Percentiles rank a stretch among this genome's conserved stretches.
These are phyloP conservation scores for Westerdykella ornata DNA, from an alignment of 2,329 filamentous ascomycete species.

Conservation along the genomic window DNA sequence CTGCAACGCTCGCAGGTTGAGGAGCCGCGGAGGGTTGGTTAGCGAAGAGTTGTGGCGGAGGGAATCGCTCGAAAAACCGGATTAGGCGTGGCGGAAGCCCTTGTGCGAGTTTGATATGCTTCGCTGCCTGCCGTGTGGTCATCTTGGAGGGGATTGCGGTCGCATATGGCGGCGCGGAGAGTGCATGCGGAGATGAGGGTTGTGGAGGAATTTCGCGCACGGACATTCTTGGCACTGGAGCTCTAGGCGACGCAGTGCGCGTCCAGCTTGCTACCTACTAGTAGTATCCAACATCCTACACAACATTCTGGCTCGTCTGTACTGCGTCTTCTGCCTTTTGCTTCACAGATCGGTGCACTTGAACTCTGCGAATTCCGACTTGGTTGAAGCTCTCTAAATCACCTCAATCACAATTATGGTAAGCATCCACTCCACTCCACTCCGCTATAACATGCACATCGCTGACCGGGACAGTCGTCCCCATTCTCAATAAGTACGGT, in stretches of 20 bases:
- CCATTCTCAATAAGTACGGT: constrained; percentile 88
- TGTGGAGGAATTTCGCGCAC: not conserved
- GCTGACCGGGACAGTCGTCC: constrained; percentile 58
- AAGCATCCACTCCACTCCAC: constrained; percentile 18
- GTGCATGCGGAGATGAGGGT: constrained; percentile 2
- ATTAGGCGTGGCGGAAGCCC: constrained; percentile 70
- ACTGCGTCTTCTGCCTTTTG: constrained; percentile 1
- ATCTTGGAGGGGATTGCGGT: constrained; percentile 15
- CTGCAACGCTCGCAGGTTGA: constrained; percentile 15
- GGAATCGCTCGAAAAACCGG: constrained; percentile 85
- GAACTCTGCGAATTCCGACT: too few relatives aligned
- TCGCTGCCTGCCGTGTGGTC: constrained; percentile 16
- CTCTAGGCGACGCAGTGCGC: not conserved
- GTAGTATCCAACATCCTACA: constrained; percentile 8
- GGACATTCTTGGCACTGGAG: not conserved
- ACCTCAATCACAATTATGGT: constrained; percentile 32
- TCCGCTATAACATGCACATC: constrained; percentile 7
- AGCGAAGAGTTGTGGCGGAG: constrained; percentile 53
- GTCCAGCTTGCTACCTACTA: constrained; percentile 1
- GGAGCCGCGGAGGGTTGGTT: constrained; percentile 13
- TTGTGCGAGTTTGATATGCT: constrained; percentile 54
- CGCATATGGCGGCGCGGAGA: constrained; percentile 9
- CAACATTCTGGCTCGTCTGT: constrained; percentile 3
- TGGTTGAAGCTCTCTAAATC: too few relatives aligned
- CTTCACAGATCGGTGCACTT: constrained; percentile 1